Conservation (phyloP, 305 asterid genomes). For the Rubia tinctorum region DNA sequence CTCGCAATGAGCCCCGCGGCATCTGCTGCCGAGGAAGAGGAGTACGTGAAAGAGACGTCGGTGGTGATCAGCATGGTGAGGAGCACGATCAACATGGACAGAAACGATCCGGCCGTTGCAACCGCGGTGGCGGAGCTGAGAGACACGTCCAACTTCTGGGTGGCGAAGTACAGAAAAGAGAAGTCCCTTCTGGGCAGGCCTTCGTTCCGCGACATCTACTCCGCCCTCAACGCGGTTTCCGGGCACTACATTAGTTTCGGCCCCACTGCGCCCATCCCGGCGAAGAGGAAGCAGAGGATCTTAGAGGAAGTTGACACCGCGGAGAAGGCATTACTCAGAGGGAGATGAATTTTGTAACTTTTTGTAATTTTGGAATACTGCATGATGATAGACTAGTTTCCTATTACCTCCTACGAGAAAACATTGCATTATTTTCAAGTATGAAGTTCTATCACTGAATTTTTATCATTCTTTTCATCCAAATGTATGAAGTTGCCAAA, state of each 20-base stretch:
- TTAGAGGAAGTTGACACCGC: constrained; percentile 94
- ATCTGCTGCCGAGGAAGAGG: constrained; percentile 61
- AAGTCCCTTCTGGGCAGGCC: constrained; percentile 65
- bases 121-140: constrained; percentile 72
- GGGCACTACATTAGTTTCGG: constrained; percentile 95
- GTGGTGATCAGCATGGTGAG: constrained; percentile 73
- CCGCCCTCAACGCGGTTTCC: constrained; percentile 91
- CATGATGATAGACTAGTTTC: not conserved
- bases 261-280: constrained; percentile 88
- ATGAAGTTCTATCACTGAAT: not conserved
- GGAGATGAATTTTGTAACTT: constrained; percentile 38
- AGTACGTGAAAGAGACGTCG: constrained; percentile 70
- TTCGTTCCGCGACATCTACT: constrained; percentile 82
- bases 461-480: not conserved
- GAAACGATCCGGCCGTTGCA: constrained; percentile 62
- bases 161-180: constrained; percentile 90
- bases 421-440: not conserved
- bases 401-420: not conserved
- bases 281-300: constrained; percentile 81
- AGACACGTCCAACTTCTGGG: constrained; percentile 80
- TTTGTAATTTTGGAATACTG: not conserved
- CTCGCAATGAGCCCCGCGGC: constrained; percentile 33
- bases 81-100: constrained; percentile 55
- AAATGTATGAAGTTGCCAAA: no score
- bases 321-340: constrained; percentile 79